Evolutionary conservation across 371 early-diverging fungal species (phyloP), one percentile per base, ranked within the genome.

Genomic region (Nematocida sp.): DNA sequence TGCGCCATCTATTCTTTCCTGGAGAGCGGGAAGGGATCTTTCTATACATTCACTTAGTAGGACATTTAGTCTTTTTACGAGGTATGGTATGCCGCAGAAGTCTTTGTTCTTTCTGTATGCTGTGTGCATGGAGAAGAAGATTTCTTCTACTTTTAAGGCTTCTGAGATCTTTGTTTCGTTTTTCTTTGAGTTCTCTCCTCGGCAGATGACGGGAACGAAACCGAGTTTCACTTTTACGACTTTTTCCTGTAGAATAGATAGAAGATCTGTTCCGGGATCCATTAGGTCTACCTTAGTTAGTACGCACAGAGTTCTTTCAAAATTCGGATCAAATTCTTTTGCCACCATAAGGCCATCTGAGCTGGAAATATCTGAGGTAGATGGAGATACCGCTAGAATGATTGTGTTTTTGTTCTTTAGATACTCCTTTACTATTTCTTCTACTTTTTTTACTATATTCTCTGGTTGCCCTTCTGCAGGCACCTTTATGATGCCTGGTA

Each of bases 211-310:
- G 26, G 97, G 97, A 77, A 95, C 88, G 81, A 95, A 98, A 3
- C 99, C 99, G 20, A 94, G 85, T 55, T 89, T 89, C 26, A 97
- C 83, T 5, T 93, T 93, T 79, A 92, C 92, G 59, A 93, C 90
- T 54, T 88, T 86, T 68, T 95, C 94, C 11, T 87, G 86, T 40
- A 95, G 86, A 78, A 97, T 92, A 81, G 96, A 94, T 47, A 96
- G 90, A 18, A 95, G 93, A 7, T 87, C 85, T 2, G 89, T 90
- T 16, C 91, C 94, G 25, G 93, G 90, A 51, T 92, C 90, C 0
- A 96, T 92, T 38, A 93, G 86, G 80, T 98, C 99, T 87, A 98
- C 90, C 81, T 98, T 98, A 30, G 99, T 96, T 32, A 98, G 86
- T 0, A 98, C 95, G 65, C 97, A 97, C 66, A 98, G 89, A 0